A percentile compares a stretch with the other conserved stretches of the same genome.
These are phyloP conservation scores for Xerocomus amazonicus DNA, from an alignment of 1,284 basidiomycete genomes.

Conservation along the genomic window DNA sequence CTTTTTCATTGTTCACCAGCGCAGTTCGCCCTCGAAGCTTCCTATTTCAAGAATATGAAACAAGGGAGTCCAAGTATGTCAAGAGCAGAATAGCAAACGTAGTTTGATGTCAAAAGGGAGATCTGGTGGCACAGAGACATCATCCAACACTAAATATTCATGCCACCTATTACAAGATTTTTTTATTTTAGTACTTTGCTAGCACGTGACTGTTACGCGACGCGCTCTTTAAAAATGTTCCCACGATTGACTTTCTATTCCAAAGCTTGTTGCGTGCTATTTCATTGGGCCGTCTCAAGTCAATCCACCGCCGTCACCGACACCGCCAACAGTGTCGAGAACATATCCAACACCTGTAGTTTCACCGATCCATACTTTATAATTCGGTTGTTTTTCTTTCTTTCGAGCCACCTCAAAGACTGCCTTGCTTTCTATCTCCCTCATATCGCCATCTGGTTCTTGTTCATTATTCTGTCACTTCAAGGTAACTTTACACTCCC, in stretches of 20 bases:
- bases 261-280: slow-evolving; percentile 24
- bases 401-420: slow-evolving; percentile 22
- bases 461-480: slow-evolving; percentile 11
- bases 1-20: no score
- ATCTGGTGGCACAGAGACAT: no score
- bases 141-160: no score
- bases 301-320: slow-evolving; percentile 10
- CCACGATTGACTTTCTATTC: slow-evolving; percentile 25
- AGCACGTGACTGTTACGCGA: slow-evolving; percentile 35
- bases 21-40: no score
- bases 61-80: no score
- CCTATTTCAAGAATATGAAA: no score
- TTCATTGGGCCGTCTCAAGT: slow-evolving; percentile 16
- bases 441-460: slow-evolving; percentile 24
- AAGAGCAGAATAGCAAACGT: neutral
- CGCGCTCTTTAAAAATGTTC: slow-evolving; percentile 34
- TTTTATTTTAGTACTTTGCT: slow-evolving; percentile 30
- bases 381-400: slow-evolving; percentile 5
- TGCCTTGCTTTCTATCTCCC: slow-evolving; percentile 24
- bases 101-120: neutral
- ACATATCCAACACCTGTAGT: slow-evolving; percentile 2
- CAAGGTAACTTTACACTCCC: slow-evolving; percentile 18
- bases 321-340: slow-evolving; percentile 6
- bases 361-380: slow-evolving; percentile 15
- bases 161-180: no score